Base-by-base conservation (phyloP, 176 grass and related monocot genomes). In the Alopecurus myosuroides region DNA sequence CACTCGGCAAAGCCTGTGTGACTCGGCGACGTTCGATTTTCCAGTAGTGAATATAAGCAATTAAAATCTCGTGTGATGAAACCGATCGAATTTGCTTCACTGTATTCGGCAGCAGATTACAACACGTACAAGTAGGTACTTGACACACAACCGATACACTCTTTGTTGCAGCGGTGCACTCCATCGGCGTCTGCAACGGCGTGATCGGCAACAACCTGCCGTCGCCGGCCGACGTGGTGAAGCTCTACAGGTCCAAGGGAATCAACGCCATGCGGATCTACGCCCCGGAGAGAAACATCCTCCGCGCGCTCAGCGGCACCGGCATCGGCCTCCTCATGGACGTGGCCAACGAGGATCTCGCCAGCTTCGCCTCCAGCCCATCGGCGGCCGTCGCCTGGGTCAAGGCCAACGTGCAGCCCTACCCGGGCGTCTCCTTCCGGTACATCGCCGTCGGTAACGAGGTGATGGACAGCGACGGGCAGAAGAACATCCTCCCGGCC, bases 361-460 rank as follows among this genome's bases (percentile, higher is more conserved):
- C 53, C n/a, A n/a, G 5, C 11, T 23, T 97, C 17, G 92, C 87
- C 50, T 34, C 85, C 23, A 41, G 31, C 83, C 1, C 31, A 2
- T 22, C 80, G 11, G 81, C 80, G 11, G 90, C 94, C 0, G 13
- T 26, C 22, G 33, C 79, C 1, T 97, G 92, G 90, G 92, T 97
- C 58, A 83, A 86, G 20, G 15, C 63, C 71, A 87, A 97, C 80
- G 75, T 94, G 12, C 20, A 67, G 62, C 11, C 90, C 42, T 80
- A 84, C 79, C 45, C 84, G 25, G 63, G 12, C 37, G 88, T 92
- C 23, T 34, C 86, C 35, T 85, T 97, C 74, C 52, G 58, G 6
- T 97, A 91, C 88, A 75, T 97, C 42, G 88, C 88, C 1, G 94
- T 94, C 30, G 94, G 94, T 0, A 97, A 97, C 66, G 92, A 92